Evolutionary conservation across 805 yeast species (phyloP).

Genomic region (Kodamaea kaohsiungensis): DNA sequence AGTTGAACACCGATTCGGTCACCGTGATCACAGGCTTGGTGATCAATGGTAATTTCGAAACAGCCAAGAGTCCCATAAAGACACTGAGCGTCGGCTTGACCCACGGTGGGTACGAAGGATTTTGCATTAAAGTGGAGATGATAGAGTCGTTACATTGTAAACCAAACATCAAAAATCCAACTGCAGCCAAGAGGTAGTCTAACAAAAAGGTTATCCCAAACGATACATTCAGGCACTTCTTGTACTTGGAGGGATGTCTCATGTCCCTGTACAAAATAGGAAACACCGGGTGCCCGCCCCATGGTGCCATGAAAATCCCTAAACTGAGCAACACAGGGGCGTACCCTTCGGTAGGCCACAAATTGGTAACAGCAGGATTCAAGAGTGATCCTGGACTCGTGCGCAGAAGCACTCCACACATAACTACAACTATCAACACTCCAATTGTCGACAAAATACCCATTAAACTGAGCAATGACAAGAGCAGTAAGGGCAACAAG

Average conservation of each 20-base stretch:
- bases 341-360: conserved; percentile 57
- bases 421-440: conserved; percentile 56
- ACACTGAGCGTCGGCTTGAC: conserved; percentile 54
- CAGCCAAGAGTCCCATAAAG: conserved; percentile 77
- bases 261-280: conserved; percentile 74
- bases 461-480: conserved; percentile 66
- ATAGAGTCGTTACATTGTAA: conserved; percentile 49
- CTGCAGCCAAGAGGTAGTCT: conserved; percentile 62
- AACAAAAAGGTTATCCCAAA: conserved; percentile 60
- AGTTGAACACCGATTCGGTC: conserved; percentile 40
- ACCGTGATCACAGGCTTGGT: conserved; percentile 81
- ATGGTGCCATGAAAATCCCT: conserved; percentile 75
- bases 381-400: conserved; percentile 74
- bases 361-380: conserved; percentile 60
- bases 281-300: conserved; percentile 84
- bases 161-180: conserved; percentile 68
- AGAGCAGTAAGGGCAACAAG: conserved; percentile 70
- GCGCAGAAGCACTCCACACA: conserved; percentile 63
- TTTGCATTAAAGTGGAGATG: conserved; percentile 47
- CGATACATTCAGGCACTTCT: conserved; percentile 53
- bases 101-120: conserved; percentile 51
- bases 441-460: conserved; percentile 74
- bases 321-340: conserved; percentile 60
- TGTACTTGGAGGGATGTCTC: conserved; percentile 62
- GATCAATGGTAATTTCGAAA: conserved; percentile 81